Conservation (phyloP, 1,284 basidiomycete genomes). For the Exobasidium rhododendri region DNA sequence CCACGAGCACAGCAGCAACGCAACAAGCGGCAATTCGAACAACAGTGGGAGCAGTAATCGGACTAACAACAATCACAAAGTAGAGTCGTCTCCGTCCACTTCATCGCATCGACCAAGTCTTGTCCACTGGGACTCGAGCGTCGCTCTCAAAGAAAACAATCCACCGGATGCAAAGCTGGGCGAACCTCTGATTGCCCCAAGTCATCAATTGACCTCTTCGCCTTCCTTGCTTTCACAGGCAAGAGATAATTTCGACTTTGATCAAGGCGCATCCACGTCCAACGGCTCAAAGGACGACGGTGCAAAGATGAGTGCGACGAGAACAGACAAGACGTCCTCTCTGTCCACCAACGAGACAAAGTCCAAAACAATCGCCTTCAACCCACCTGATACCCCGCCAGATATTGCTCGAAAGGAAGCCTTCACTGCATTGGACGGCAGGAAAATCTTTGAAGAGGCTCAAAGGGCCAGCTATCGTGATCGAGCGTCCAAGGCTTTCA, state of each 20-base stretch:
- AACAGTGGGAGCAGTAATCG: not conserved
- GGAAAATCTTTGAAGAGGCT: not conserved
- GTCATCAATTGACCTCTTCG: not conserved
- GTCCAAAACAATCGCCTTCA: not conserved
- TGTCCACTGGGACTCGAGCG: slow-evolving; percentile 2
- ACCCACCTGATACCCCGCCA: slow-evolving; percentile 8
- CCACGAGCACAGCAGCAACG: not conserved
- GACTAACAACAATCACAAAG: not conserved
- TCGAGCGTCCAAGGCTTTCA: not conserved
- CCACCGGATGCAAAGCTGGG: not conserved
- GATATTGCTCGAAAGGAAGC: slow-evolving; percentile 6
- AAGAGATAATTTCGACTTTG: not conserved
- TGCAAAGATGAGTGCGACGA: no score
- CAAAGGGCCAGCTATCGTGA: not conserved
- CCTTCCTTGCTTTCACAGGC: not conserved
- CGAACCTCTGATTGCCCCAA: not conserved
- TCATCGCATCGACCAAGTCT: not conserved
- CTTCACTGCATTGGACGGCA: not conserved
- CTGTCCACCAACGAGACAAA: not conserved
- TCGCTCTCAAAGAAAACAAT: not conserved
- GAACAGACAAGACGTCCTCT: not conserved
- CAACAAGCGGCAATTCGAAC: not conserved
- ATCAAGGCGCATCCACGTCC: not conserved
- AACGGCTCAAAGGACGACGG: no score
- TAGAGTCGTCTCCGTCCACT: not conserved